phyloP scores from a whole-genome alignment of 2,329 filamentous ascomycete species.

The Arthrobotrys musiformis region DNA sequence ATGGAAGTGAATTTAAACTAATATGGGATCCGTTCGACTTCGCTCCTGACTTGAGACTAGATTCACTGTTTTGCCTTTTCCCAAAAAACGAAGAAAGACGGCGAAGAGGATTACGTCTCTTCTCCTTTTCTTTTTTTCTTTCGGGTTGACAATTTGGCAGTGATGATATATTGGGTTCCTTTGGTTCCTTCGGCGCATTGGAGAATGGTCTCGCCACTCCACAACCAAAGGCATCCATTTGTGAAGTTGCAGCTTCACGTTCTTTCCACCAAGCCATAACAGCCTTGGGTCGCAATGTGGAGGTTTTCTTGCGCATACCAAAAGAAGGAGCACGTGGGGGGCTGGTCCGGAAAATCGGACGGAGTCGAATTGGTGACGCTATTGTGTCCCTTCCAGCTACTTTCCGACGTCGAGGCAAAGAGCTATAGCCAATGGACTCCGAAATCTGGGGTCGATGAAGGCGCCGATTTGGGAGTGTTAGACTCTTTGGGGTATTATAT shows the following conservation, averaged over 20 bases:
- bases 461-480: slow-evolving; percentile 7
- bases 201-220: background rate
- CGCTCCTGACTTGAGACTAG: background rate
- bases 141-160: background rate
- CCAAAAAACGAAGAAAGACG: slow-evolving; percentile 40
- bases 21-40: slow-evolving; percentile 13
- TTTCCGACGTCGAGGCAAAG: background rate
- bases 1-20: slow-evolving; percentile 44
- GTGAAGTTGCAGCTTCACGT: slow-evolving; percentile 18
- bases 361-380: background rate
- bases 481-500: background rate
- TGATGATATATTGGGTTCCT: background rate
- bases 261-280: slow-evolving; percentile 56
- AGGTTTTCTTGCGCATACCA: slow-evolving; percentile 16
- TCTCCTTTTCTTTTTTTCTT: slow-evolving; percentile 1
- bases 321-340: slow-evolving; percentile 18
- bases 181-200: too few relatives aligned
- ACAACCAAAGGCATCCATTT: background rate
- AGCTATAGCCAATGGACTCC: background rate
- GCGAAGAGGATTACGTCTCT: slow-evolving; percentile 32
- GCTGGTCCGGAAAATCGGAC: slow-evolving; percentile 14
- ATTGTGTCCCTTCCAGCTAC: background rate
- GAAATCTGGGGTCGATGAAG: background rate
- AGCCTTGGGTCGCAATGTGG: slow-evolving; percentile 20
- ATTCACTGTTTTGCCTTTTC: slow-evolving; percentile 1